Conservation (phyloP, 139 green algal genomes). For the Monoraphidium neglectum region DNA sequence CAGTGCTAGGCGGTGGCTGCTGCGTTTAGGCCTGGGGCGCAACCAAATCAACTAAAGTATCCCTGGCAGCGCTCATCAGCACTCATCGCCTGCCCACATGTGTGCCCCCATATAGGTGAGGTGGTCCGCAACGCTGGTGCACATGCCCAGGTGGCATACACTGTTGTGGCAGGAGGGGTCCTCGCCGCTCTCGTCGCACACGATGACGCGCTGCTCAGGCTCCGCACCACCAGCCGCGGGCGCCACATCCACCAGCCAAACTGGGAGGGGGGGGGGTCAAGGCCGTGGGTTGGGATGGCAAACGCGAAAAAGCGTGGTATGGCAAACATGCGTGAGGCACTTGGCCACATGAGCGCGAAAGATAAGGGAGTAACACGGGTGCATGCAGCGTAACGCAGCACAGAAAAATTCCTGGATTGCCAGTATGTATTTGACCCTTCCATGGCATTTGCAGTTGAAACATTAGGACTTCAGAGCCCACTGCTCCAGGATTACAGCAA, state of each 20-base stretch:
- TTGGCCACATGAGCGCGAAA: too few relatives aligned
- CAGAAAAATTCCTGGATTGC: too few relatives aligned
- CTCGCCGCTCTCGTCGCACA: constrained; percentile 83
- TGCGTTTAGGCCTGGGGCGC: too few relatives aligned
- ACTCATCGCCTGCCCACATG: constrained; percentile 28
- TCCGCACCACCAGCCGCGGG: neutral
- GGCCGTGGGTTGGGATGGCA: too few relatives aligned
- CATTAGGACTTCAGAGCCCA: neutral
- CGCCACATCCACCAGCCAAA: constrained; percentile 73
- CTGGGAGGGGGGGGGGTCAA: too few relatives aligned
- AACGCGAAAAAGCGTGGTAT: too few relatives aligned
- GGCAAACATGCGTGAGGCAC: too few relatives aligned
- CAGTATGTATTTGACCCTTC: too few relatives aligned
- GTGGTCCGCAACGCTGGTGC: constrained; percentile 81
- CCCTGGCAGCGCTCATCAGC: constrained; percentile 1
- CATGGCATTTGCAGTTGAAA: neutral
- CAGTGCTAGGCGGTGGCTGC: too few relatives aligned
- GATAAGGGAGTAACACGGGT: too few relatives aligned
- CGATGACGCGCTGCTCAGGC: constrained; percentile 32
- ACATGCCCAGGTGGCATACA: constrained; percentile 82
- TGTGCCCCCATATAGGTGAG: constrained; percentile 69
- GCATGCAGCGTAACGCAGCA: too few relatives aligned
- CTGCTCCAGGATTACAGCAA: neutral
- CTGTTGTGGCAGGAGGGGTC: constrained; percentile 85
- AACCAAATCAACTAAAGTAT: too few relatives aligned